Conservation (phyloP, 192 early-diverging fungal genomes). For the Paraglomus occultum region DNA sequence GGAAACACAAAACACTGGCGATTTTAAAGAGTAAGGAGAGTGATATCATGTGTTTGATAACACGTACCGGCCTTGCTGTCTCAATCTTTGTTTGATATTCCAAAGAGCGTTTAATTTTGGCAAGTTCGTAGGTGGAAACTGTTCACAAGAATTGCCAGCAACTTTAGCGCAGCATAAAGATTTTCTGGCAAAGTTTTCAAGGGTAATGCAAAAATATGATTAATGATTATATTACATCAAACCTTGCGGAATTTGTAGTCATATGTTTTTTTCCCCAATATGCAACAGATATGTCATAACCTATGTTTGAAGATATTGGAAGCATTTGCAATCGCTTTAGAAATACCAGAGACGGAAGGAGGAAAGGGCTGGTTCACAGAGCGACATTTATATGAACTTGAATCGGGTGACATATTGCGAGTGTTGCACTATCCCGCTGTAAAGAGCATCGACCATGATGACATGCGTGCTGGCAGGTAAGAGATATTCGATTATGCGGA, state of each 20-base stretch:
- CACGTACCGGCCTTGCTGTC: too few relatives aligned
- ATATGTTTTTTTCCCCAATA: constrained; percentile 1
- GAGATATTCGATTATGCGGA: neutral
- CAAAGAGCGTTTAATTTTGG: constrained; percentile 56
- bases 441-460: constrained; percentile 36
- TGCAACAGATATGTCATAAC: constrained; percentile 43
- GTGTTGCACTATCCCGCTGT: constrained; percentile 61
- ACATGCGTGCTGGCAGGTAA: constrained; percentile 52
- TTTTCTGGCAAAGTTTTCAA: constrained; percentile 37
- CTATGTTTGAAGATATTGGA: constrained; percentile 50
- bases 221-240: neutral
- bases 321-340: constrained; percentile 60
- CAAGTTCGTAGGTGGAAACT: constrained; percentile 40
- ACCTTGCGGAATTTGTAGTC: neutral
- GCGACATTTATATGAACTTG: constrained; percentile 47
- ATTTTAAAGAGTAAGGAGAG: constrained; percentile 60
- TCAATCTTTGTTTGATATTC: constrained; percentile 8
- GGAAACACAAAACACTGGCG: constrained; percentile 47
- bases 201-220: constrained; percentile 12
- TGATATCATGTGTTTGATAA: neutral
- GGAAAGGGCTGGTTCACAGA: constrained; percentile 50
- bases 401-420: constrained; percentile 50
- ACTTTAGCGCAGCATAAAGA: constrained; percentile 32
- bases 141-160: constrained; percentile 36
- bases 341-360: constrained; percentile 54